Conservation (phyloP, 441 rosid genomes). For the Kokia cookei region DNA sequence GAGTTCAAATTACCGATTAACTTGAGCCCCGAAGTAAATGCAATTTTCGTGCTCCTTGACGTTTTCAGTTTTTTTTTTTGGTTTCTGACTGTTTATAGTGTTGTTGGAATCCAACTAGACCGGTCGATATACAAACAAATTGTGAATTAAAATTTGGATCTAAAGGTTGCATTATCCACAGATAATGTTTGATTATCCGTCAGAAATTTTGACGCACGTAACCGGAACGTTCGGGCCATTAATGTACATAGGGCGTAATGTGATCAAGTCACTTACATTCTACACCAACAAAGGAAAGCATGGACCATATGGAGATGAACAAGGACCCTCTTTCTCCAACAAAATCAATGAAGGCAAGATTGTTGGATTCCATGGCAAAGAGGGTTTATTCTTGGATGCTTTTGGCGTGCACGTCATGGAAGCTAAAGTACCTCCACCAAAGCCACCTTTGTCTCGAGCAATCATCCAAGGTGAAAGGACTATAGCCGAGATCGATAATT, state of each 20-base stretch:
- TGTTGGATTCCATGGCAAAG: constrained; percentile 74
- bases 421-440: constrained; percentile 40
- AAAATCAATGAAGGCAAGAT: constrained; percentile 58
- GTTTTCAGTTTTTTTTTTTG: no score
- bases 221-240: constrained; percentile 63
- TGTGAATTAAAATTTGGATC: no score
- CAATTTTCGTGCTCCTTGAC: no score
- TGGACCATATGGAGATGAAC: constrained; percentile 93
- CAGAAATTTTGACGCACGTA: constrained; percentile 63
- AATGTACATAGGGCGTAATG: constrained; percentile 78
- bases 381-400: constrained; percentile 69
- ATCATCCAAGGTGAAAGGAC: constrained; percentile 33
- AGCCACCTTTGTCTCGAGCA: constrained; percentile 33
- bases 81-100: no score
- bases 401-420: constrained; percentile 60
- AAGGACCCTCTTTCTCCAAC: constrained; percentile 68
- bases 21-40: no score
- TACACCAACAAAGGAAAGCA: constrained; percentile 77
- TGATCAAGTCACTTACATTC: constrained; percentile 72
- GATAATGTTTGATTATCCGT: constrained; percentile 79
- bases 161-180: constrained; percentile 21
- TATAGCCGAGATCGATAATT: constrained; percentile 48
- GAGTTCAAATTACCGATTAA: no score
- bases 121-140: no score
- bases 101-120: no score